A percentile compares a stretch with the other conserved stretches of the same genome.
These are phyloP conservation scores for Ceratobasidium sp. DNA, from an alignment of 1,284 basidiomycete genomes.

Conservation along the genomic window DNA sequence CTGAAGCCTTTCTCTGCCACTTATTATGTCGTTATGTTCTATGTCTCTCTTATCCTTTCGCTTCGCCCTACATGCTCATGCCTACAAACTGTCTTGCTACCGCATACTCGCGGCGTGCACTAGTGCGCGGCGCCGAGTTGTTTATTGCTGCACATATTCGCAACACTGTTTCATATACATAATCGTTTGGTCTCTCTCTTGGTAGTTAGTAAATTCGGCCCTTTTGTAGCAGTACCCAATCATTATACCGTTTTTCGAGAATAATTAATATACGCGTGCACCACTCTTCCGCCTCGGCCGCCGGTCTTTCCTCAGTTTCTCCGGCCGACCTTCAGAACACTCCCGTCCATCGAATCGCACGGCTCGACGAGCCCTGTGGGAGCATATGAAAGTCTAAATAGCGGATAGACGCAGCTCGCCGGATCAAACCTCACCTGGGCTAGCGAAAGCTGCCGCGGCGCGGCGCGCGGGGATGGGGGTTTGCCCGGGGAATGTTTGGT, in stretches of 20 bases:
- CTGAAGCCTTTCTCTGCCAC: slow-evolving; percentile 16
- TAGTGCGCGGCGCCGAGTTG: slow-evolving; percentile 8
- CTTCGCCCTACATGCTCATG: slow-evolving; percentile 10
- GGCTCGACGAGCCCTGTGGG: no score
- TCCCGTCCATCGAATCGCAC: no score
- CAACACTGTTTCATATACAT: slow-evolving; percentile 44
- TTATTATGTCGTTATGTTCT: slow-evolving; percentile 28
- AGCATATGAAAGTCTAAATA: no score
- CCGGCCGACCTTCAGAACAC: no score
- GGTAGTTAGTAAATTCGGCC: slow-evolving; percentile 19
- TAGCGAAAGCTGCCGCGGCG: no score
- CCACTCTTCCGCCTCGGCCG: slow-evolving; percentile 55
- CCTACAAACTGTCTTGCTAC: slow-evolving; percentile 19
- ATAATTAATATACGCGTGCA: slow-evolving; percentile 28
- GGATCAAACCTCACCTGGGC: no score
- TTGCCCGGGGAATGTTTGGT: no score
- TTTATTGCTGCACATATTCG: slow-evolving; percentile 46
- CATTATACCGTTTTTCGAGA: slow-evolving; percentile 16
- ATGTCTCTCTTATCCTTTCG: slow-evolving; percentile 2
- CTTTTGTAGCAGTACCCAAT: slow-evolving; percentile 8
- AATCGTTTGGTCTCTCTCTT: slow-evolving; percentile 33
- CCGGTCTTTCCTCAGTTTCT: slow-evolving; percentile 67
- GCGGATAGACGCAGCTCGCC: no score
- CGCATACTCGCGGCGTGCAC: background rate
- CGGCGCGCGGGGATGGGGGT: no score